Percentiles rank a stretch among this genome's conserved stretches.
Evolutionary conservation across 306 rosid species (phyloP).

Genomic region (Acmispon strigosus): DNA sequence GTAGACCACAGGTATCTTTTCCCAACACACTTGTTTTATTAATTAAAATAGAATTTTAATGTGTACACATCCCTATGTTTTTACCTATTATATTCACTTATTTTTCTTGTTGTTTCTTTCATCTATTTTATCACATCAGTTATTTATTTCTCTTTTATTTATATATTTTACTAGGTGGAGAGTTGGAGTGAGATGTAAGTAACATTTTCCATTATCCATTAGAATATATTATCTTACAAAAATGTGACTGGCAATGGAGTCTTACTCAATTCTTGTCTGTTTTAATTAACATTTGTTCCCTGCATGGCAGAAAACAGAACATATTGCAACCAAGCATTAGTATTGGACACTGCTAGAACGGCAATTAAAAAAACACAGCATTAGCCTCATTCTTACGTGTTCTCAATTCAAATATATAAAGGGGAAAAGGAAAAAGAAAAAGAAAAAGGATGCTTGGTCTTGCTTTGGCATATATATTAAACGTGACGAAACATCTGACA

Average conservation of each 20-base stretch:
- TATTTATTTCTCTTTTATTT: too few species aligned
- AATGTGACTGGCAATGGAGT: constrained; percentile 16
- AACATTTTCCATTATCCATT: too few species aligned
- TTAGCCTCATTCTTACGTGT: constrained; percentile 9
- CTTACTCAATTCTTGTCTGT: constrained; percentile 27
- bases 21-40: too few species aligned
- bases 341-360: background rate
- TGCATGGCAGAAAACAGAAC: background rate
- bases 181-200: too few species aligned
- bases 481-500: background rate
- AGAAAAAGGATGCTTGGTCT: background rate
- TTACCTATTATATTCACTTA: too few species aligned
- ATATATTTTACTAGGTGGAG: too few species aligned
- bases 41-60: too few species aligned
- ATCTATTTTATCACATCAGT: too few species aligned
- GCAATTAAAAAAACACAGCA: background rate
- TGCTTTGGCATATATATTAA: constrained; percentile 2
- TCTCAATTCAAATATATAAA: constrained; percentile 13
- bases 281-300: constrained; percentile 2
- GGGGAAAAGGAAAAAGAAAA: background rate
- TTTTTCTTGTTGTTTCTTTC: too few species aligned
- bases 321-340: background rate
- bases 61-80: too few species aligned
- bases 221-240: too few species aligned
- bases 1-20: too few species aligned